A percentile compares a stretch with the other conserved stretches of the same genome.
phyloP scores from a whole-genome alignment of 2,329 filamentous ascomycete genomes.

The Colletotrichum abscissum region DNA sequence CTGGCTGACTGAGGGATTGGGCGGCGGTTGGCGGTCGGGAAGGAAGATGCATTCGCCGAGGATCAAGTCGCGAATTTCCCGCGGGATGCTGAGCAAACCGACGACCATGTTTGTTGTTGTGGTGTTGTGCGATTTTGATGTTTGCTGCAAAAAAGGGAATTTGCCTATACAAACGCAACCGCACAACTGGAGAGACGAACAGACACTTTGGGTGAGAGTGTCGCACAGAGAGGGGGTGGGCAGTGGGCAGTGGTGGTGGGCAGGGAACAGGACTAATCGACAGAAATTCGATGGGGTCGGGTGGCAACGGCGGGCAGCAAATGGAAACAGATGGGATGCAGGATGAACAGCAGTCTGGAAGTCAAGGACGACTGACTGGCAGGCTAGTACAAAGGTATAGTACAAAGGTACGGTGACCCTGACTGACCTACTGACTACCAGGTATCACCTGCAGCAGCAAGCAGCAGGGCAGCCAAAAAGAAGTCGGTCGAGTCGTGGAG shows the following conservation, averaged over 20 bases:
- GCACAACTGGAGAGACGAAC: neutral
- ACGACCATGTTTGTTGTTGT: slow-evolving; percentile 21
- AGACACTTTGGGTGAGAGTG: neutral
- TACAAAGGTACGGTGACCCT: neutral
- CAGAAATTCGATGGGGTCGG: neutral
- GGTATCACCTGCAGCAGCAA: neutral
- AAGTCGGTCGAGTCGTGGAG: neutral
- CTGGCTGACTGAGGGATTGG: slow-evolving; percentile 27
- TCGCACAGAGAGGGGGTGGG: slow-evolving; percentile 2
- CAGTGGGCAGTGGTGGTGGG: neutral
- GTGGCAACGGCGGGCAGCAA: slow-evolving; percentile 5
- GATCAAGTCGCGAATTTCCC: slow-evolving; percentile 36
- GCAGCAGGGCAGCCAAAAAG: neutral
- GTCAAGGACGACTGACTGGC: neutral
- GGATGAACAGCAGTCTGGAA: too few relatives aligned
- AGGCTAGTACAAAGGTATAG: neutral
- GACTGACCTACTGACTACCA: neutral
- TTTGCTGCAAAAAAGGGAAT: neutral
- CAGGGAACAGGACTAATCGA: neutral
- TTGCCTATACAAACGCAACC: neutral
- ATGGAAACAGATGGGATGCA: neutral
- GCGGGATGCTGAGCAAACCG: slow-evolving; percentile 33
- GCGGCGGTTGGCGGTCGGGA: slow-evolving; percentile 27
- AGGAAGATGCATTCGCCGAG: slow-evolving; percentile 33
- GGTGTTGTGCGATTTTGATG: neutral